These are phyloP conservation scores for Elsinoe perseae DNA, from an alignment of 2,329 filamentous ascomycete genomes.

Conservation along the genomic window DNA sequence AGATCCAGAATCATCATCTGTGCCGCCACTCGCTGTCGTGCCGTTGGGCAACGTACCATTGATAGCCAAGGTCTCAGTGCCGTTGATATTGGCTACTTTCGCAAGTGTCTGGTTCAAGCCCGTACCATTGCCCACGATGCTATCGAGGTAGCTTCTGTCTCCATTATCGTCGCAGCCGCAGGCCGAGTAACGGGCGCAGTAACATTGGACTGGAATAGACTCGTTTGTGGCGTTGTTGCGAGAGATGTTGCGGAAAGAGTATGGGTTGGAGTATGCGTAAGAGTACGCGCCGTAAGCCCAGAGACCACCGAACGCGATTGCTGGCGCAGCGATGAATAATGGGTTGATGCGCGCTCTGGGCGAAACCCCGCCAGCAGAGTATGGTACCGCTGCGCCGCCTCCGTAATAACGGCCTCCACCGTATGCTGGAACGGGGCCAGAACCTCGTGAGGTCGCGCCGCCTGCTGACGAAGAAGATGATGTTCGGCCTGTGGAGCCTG, in stretches of 20 bases:
- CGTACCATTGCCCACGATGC: slow-evolving; percentile 50
- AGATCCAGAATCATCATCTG: slow-evolving; percentile 25
- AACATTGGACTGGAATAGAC: slow-evolving; percentile 53
- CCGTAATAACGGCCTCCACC: slow-evolving; percentile 60
- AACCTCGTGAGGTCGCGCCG: slow-evolving; percentile 47
- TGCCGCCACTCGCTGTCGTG: slow-evolving; percentile 36
- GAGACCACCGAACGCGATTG: slow-evolving; percentile 50
- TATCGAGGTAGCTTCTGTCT: slow-evolving; percentile 51
- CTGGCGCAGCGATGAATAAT: slow-evolving; percentile 46
- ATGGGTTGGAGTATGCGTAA: slow-evolving; percentile 53
- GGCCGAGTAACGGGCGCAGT: slow-evolving; percentile 49
- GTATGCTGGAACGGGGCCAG: slow-evolving; percentile 50
- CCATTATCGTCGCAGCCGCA: slow-evolving; percentile 66
- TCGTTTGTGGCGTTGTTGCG: slow-evolving; percentile 45
- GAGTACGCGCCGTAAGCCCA: slow-evolving; percentile 59
- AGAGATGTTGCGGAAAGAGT: slow-evolving; percentile 43
- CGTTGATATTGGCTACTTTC: slow-evolving; percentile 55
- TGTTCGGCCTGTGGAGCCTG: slow-evolving; percentile 18
- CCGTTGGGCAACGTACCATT: slow-evolving; percentile 62
- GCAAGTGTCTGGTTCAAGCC: slow-evolving; percentile 59
- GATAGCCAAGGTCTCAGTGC: slow-evolving; percentile 56
- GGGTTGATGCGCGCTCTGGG: slow-evolving; percentile 45
- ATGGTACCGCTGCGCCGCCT: slow-evolving; percentile 59
- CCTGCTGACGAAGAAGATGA: slow-evolving; percentile 28
- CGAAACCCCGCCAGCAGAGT: slow-evolving; percentile 46